These are phyloP conservation scores for Allium fistulosum DNA, from an alignment of 106 monocot genomes.

Conservation along the genomic window DNA sequence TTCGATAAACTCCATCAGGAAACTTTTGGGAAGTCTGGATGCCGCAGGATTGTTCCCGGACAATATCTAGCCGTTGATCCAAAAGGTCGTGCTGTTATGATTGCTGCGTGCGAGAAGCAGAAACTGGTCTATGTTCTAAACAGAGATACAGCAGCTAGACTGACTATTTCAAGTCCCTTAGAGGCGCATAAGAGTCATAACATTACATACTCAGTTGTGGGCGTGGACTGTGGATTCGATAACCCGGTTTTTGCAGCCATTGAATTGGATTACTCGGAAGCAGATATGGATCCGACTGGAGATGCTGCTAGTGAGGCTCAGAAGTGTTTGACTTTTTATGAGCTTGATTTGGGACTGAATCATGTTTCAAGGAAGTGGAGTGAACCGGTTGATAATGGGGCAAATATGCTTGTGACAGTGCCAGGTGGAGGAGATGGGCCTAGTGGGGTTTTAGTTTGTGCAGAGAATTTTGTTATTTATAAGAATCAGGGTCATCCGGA, in stretches of 20 bases:
- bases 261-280: constrained; percentile 93
- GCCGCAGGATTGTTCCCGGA: constrained; percentile 93
- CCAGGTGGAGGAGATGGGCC: constrained; percentile 97
- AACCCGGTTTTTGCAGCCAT: constrained; percentile 94
- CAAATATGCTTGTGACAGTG: constrained; percentile 82
- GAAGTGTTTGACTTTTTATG: constrained; percentile 98
- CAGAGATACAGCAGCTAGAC: constrained; percentile 71
- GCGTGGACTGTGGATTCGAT: constrained; percentile 93
- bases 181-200: constrained; percentile 97
- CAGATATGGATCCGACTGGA: constrained; percentile 82
- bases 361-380: constrained; percentile 92
- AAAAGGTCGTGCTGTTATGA: constrained; percentile 92
- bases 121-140: constrained; percentile 98
- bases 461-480: constrained; percentile 93
- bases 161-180: constrained; percentile 92
- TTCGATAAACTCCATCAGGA: constrained; percentile 97
- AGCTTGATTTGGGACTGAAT: constrained; percentile 92
- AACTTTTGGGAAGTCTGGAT: constrained; percentile 98
- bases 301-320: constrained; percentile 80
- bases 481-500: constrained; percentile 94
- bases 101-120: constrained; percentile 97
- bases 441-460: constrained; percentile 89
- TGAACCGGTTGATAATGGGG: constrained; percentile 91
- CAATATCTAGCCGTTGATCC: constrained; percentile 92
- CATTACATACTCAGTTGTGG: constrained; percentile 56